These are phyloP conservation scores for Hygrocybe coccinea DNA, from an alignment of 768 basidiomycete species.

Conservation along the genomic window DNA sequence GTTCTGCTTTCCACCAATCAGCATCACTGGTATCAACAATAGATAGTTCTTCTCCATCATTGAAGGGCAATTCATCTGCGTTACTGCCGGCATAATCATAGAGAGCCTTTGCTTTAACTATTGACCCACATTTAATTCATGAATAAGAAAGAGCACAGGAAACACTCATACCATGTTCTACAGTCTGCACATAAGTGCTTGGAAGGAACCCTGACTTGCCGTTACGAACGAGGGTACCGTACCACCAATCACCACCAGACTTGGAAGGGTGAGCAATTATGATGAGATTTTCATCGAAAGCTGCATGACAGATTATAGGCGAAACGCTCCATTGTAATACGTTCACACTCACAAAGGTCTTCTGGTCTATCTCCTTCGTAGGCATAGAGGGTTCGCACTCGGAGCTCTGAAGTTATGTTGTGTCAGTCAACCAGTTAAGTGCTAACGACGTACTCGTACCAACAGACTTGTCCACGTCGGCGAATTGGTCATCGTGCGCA, in stretches of 20 bases:
- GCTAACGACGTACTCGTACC: slow-evolving; percentile 39
- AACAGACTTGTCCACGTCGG: slow-evolving; percentile 64
- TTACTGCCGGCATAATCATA: slow-evolving; percentile 70
- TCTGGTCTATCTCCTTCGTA: slow-evolving; percentile 85
- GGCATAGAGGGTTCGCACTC: slow-evolving; percentile 75
- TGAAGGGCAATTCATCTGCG: slow-evolving; percentile 80
- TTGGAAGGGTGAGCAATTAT: slow-evolving; percentile 83
- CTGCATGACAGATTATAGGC: slow-evolving; percentile 33
- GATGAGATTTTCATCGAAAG: slow-evolving; percentile 75
- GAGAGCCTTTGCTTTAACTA: slow-evolving; percentile 70
- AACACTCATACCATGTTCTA: slow-evolving; percentile 55
- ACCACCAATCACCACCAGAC: slow-evolving; percentile 88
- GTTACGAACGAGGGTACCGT: slow-evolving; percentile 61
- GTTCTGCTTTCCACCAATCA: slow-evolving; percentile 97
- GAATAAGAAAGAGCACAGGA: background rate
- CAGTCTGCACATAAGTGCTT: slow-evolving; percentile 74
- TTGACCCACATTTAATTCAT: slow-evolving; percentile 6
- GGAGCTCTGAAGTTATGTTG: slow-evolving; percentile 47
- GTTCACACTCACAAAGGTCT: slow-evolving; percentile 68
- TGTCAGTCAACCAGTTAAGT: background rate
- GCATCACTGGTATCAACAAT: slow-evolving; percentile 80
- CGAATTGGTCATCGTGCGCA: slow-evolving; percentile 47
- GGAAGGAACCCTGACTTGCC: slow-evolving; percentile 86
- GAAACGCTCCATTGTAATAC: background rate
- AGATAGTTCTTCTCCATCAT: slow-evolving; percentile 69